Conservation (phyloP, 2,329 filamentous ascomycete species). For the Alternaria arborescens region DNA sequence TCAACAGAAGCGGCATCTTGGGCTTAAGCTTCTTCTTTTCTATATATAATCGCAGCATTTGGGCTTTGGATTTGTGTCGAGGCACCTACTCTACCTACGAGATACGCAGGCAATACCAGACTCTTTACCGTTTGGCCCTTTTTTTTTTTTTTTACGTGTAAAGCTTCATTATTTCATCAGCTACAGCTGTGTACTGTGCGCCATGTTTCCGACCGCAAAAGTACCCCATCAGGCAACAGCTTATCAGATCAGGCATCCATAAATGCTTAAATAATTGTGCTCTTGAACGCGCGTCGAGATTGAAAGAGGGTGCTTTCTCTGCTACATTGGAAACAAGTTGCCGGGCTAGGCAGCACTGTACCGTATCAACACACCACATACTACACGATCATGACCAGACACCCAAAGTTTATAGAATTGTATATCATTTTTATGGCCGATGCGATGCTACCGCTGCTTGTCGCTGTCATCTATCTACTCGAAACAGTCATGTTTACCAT, state of each 20-base stretch:
- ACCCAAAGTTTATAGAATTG: background rate
- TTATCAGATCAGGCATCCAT: background rate
- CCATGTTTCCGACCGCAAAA: background rate
- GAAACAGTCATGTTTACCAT: conserved; percentile 5
- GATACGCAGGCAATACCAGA: conserved; percentile 17
- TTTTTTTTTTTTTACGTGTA: background rate
- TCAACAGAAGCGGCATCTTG: conserved; percentile 16
- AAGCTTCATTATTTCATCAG: background rate
- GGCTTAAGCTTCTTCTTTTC: conserved; percentile 16
- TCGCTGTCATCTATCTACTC: conserved; percentile 2
- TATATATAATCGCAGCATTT: conserved; percentile 19
- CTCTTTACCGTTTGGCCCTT: conserved; percentile 7
- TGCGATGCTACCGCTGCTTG: background rate
- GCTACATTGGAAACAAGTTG: background rate
- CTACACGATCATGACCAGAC: background rate
- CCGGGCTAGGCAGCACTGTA: background rate
- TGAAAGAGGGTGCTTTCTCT: background rate
- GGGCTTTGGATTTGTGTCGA: conserved; percentile 12
- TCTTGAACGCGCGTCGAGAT: background rate
- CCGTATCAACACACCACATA: background rate
- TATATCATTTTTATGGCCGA: conserved; percentile 1
- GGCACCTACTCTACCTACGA: conserved; percentile 8
- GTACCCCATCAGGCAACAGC: background rate
- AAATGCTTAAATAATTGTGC: background rate
- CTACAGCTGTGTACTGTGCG: background rate